Percentiles rank a stretch among this genome's conserved stretches.
Conservation (phyloP, 306 rosid species). For the Hippophae rhamnoides region DNA sequence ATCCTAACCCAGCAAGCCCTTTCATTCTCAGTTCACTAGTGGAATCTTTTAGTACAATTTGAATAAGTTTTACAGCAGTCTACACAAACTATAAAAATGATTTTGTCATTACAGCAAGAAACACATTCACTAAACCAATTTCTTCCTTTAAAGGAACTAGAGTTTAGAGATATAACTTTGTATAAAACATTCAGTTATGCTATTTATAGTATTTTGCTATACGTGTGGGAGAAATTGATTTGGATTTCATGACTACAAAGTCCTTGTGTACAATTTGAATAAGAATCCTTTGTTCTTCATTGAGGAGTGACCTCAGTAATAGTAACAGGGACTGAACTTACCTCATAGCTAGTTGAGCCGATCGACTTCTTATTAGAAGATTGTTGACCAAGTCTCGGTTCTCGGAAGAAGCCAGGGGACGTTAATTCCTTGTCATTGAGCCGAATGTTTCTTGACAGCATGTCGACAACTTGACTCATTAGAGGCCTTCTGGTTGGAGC, state of each 20-base stretch:
- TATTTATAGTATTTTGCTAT: too few species aligned
- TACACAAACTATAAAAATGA: too few species aligned
- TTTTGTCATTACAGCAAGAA: too few species aligned
- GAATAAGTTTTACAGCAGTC: too few species aligned
- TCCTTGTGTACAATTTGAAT: slow-evolving; percentile 1
- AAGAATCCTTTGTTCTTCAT: slow-evolving; percentile 24
- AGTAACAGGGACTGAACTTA: slow-evolving; percentile 28
- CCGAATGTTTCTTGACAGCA: slow-evolving; percentile 62
- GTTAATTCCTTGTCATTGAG: slow-evolving; percentile 66
- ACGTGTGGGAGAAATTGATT: neutral
- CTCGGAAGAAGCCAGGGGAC: slow-evolving; percentile 65
- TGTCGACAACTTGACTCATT: slow-evolving; percentile 67
- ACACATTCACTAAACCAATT: too few species aligned
- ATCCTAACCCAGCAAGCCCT: too few species aligned
- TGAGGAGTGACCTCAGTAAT: slow-evolving; percentile 57
- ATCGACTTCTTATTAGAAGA: slow-evolving; percentile 28
- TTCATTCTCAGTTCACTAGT: too few species aligned
- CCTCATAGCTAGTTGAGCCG: slow-evolving; percentile 21
- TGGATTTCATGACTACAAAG: neutral
- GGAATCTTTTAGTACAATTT: too few species aligned
- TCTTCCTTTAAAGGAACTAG: too few species aligned
- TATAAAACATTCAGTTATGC: too few species aligned
- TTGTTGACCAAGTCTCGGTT: slow-evolving; percentile 31
- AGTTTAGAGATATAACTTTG: too few species aligned
- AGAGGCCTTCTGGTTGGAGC: slow-evolving; percentile 62